A percentile compares a stretch with the other conserved stretches of the same genome.
Conservation (phyloP, 2,329 filamentous ascomycete genomes). For the Ceratocystis huliohia region DNA sequence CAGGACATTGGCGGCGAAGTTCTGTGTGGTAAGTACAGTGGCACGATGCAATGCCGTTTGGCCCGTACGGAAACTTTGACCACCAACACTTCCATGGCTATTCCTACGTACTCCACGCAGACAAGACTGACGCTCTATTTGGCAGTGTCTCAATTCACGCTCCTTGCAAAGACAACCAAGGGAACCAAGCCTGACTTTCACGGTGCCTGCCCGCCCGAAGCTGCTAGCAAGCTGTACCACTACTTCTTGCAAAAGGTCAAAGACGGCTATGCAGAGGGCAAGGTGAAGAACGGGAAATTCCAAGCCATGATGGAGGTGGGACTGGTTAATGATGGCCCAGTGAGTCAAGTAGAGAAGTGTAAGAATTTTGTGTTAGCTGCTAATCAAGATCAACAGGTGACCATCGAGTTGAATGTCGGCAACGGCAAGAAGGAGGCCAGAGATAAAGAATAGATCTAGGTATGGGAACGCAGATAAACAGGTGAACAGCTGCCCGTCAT, state of each 20-base stretch:
- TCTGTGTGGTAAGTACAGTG: conserved; percentile 60
- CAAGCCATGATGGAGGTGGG: conserved; percentile 99
- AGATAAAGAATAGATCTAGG: neutral
- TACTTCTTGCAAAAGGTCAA: conserved; percentile 68
- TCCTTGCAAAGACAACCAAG: conserved; percentile 87
- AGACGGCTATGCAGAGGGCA: conserved; percentile 55
- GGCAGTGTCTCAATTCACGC: conserved; percentile 88
- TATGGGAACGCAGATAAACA: too few species aligned
- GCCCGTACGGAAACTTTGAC: too few species aligned
- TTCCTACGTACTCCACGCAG: too few species aligned
- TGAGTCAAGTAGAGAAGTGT: conserved; percentile 28
- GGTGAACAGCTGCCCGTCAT: too few species aligned
- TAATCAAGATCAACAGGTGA: conserved; percentile 19
- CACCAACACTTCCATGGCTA: too few species aligned
- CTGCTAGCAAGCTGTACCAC: conserved; percentile 71
- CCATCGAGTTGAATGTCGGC: conserved; percentile 22
- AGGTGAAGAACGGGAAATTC: conserved; percentile 89
- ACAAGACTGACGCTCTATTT: neutral
- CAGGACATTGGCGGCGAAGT: conserved; percentile 82
- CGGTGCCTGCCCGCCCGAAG: conserved; percentile 63
- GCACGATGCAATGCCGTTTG: neutral
- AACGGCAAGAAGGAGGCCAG: conserved; percentile 10
- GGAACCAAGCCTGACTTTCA: conserved; percentile 94
- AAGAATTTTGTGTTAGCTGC: neutral
- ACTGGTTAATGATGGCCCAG: conserved; percentile 72